Evolutionary conservation across 768 basidiomycete species (phyloP).

Genomic region (Amanita jacksonii): DNA sequence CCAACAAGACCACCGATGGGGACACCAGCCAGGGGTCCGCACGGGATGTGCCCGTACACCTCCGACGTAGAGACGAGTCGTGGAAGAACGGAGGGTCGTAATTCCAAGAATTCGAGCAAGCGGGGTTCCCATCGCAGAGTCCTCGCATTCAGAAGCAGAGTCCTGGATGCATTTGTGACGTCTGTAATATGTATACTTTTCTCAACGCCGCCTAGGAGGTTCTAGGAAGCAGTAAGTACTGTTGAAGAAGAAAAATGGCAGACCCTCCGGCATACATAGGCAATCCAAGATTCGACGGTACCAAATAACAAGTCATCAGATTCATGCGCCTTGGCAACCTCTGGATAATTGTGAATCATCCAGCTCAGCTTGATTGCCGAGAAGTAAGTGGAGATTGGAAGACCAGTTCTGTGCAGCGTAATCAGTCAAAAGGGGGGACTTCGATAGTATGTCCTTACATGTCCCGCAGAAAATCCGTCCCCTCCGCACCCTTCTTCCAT

Average conservation of each 20-base stretch:
- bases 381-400: constrained; percentile 97
- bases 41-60: constrained; percentile 73
- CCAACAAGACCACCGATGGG: constrained; percentile 90
- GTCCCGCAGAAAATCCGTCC: constrained; percentile 50
- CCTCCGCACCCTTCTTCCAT: constrained; percentile 65
- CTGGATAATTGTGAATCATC: constrained; percentile 85
- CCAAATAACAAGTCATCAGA: constrained; percentile 81
- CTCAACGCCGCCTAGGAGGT: constrained; percentile 70
- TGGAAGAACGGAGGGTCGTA: constrained; percentile 73
- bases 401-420: constrained; percentile 57
- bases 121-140: constrained; percentile 77
- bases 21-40: constrained; percentile 60
- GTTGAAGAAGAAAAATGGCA: constrained; percentile 1
- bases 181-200: constrained; percentile 78
- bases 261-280: constrained; percentile 51
- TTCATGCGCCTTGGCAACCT: constrained; percentile 71
- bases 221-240: constrained; percentile 30
- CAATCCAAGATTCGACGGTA: constrained; percentile 95
- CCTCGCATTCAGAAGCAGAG: constrained; percentile 78
- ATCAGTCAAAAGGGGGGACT: constrained; percentile 7
- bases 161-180: constrained; percentile 93
- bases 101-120: constrained; percentile 79
- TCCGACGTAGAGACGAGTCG: constrained; percentile 86
- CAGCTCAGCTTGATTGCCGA: constrained; percentile 93
- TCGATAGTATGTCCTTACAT: constrained; percentile 37